These are phyloP conservation scores for Cercospora sp. DNA, from an alignment of 2,329 filamentous ascomycete species.

Conservation along the genomic window DNA sequence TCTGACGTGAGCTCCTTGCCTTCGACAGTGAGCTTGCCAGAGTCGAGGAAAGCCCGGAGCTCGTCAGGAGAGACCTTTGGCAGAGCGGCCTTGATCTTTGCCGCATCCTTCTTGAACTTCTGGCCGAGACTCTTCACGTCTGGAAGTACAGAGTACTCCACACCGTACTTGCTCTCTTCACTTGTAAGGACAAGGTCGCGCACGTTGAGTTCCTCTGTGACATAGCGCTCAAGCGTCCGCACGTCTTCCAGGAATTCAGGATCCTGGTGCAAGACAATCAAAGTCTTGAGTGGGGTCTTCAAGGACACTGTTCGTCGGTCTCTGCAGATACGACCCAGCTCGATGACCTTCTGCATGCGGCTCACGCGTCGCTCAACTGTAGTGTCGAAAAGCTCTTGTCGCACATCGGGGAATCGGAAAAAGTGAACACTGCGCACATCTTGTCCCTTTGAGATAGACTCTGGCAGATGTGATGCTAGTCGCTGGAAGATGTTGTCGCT, in stretches of 20 bases:
- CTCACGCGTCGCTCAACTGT: conserved; percentile 82
- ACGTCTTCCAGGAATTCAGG: conserved; percentile 83
- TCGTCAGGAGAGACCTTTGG: conserved; percentile 76
- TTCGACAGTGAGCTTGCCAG: conserved; percentile 76
- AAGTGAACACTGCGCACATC: conserved; percentile 91
- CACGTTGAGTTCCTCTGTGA: conserved; percentile 89
- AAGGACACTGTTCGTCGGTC: conserved; percentile 82
- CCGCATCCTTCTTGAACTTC: conserved; percentile 94
- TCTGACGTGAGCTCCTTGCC: conserved; percentile 80
- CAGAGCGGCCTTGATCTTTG: conserved; percentile 86
- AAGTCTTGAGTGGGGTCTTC: conserved; percentile 86
- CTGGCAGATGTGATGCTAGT: conserved; percentile 78
- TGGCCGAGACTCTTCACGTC: conserved; percentile 95
- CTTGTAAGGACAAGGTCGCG: conserved; percentile 79
- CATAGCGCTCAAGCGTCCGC: conserved; percentile 80
- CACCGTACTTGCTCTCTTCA: conserved; percentile 87
- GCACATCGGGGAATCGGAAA: conserved; percentile 82
- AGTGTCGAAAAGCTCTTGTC: conserved; percentile 82
- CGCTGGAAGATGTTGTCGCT: conserved; percentile 91
- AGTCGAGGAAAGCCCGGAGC: conserved; percentile 73
- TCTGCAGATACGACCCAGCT: conserved; percentile 80
- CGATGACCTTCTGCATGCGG: conserved; percentile 94
- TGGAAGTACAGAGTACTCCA: conserved; percentile 84
- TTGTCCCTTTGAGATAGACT: conserved; percentile 61
- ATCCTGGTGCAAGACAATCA: conserved; percentile 85